Evolutionary conservation across 495 filamentous ascomycete genomes (phyloP), one percentile per base, ranked within the genome.

Genomic region (Neurospora cerealis): DNA sequence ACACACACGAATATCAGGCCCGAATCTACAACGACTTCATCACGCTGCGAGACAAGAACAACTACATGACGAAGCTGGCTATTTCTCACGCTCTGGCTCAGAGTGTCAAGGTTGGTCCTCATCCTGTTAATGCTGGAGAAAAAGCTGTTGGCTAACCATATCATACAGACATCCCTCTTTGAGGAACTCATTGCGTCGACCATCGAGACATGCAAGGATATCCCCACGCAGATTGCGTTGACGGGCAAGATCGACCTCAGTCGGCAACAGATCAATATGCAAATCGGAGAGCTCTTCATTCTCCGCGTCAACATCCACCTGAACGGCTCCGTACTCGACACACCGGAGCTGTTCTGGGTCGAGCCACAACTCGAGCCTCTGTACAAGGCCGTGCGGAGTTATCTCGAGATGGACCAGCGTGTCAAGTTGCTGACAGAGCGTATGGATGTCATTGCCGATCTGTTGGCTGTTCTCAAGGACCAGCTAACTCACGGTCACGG

Each of bases 11-110:
- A 77, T 99, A 99, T 80, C 96, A 99, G 78, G 93, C 96, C 13
- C 89, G 96, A 44, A 99, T 99, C 79, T 99, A 99, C 86, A 99
- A 99, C 80, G 96, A 99, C 79, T 99, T 99, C 78, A 99, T 99
- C 81, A 94, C 92, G 0, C 82, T 99, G 62, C 88, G 94, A 44
- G 94, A 97, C 74, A 97, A 96, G 78, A 89, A 89, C 76, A 97
- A 97, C 82, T 95, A 98, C 84, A 99, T 99, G 96, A 92, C 91
- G 74, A 99, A 99, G 83, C 86, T 99, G 11, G 94, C 96, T 39
- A 98, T 99, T 78, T 96, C 93, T 17, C 96, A 99, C 83, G 96
- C 94, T 9, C 85, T 99, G 13, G 91, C 95, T 2, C 96, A 99
- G 81, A 96, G 93, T 71, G 96, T 98, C 75, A 95, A 95, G 88